A percentile compares a stretch with the other conserved stretches of the same genome.
Evolutionary conservation across 495 filamentous ascomycete species (phyloP).

Genomic region (Neurospora sp.): DNA sequence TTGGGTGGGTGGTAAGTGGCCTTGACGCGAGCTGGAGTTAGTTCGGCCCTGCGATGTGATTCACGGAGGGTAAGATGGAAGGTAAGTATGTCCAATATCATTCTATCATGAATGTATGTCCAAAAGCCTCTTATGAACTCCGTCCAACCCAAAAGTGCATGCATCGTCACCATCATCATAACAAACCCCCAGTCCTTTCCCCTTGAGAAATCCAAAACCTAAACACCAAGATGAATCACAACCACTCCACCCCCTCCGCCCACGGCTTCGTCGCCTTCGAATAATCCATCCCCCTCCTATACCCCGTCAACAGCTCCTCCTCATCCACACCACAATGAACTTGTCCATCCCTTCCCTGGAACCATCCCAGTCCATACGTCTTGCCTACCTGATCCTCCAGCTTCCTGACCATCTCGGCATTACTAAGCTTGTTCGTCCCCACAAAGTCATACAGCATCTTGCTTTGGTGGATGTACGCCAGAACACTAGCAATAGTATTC

Average conservation of each 20-base stretch:
- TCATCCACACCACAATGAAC: slow-evolving; percentile 61
- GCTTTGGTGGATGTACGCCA: slow-evolving; percentile 62
- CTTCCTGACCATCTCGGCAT: slow-evolving; percentile 42
- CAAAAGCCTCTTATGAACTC: neutral
- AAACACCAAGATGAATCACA: slow-evolving; percentile 3
- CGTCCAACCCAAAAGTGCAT: neutral
- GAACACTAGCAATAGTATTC: slow-evolving; percentile 58
- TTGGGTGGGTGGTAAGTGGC: too few species aligned
- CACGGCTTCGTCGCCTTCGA: slow-evolving; percentile 33
- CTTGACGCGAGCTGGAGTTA: too few species aligned
- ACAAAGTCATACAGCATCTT: slow-evolving; percentile 67
- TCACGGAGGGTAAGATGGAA: neutral
- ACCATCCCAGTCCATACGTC: slow-evolving; percentile 66
- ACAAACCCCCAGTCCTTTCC: neutral
- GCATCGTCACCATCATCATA: neutral
- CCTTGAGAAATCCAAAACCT: neutral
- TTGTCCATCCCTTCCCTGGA: slow-evolving; percentile 52
- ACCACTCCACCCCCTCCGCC: slow-evolving; percentile 24
- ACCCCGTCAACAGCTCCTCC: slow-evolving; percentile 51
- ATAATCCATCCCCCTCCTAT: slow-evolving; percentile 47
- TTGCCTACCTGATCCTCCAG: slow-evolving; percentile 42
- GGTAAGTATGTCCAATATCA: neutral
- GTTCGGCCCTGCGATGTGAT: too few species aligned
- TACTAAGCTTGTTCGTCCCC: slow-evolving; percentile 49
- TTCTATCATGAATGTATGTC: neutral